phyloP scores from a whole-genome alignment of 352 stramenopile genomes.

The Globisporangium uncinulatum region DNA sequence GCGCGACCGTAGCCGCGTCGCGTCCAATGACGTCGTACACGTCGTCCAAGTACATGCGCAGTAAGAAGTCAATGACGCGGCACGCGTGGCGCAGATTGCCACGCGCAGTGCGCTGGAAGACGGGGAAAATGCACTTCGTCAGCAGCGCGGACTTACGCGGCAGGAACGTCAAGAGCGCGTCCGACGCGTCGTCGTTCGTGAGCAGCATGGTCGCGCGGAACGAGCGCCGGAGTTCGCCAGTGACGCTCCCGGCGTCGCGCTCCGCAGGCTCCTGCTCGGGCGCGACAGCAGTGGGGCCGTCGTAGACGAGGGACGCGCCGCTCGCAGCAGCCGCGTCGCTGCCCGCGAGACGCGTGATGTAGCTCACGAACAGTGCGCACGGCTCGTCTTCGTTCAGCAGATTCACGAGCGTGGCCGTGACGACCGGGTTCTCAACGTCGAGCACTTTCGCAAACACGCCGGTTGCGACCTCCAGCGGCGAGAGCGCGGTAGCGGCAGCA shows the following conservation, averaged over 20 bases:
- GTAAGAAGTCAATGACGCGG: slow-evolving; percentile 81
- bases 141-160: slow-evolving; percentile 74
- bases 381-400: slow-evolving; percentile 53
- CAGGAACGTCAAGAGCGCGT: slow-evolving; percentile 78
- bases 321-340: slow-evolving; percentile 13
- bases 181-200: slow-evolving; percentile 77
- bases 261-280: neutral
- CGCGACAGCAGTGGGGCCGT: slow-evolving; percentile 1
- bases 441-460: slow-evolving; percentile 39
- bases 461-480: neutral
- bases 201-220: slow-evolving; percentile 89
- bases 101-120: slow-evolving; percentile 58
- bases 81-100: slow-evolving; percentile 86
- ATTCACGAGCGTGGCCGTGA: slow-evolving; percentile 54
- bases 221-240: slow-evolving; percentile 59
- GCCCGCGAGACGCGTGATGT: slow-evolving; percentile 56
- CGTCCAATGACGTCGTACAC: slow-evolving; percentile 81
- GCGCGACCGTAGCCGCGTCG: slow-evolving; percentile 47
- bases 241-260: slow-evolving; percentile 36
- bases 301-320: neutral
- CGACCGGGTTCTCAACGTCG: slow-evolving; percentile 35
- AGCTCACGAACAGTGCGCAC: slow-evolving; percentile 48
- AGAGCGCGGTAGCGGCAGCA: neutral
- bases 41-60: slow-evolving; percentile 83
- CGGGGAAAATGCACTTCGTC: slow-evolving; percentile 72